Evolutionary conservation across 768 basidiomycete genomes (phyloP).

Genomic region (Ramaria sp.): DNA sequence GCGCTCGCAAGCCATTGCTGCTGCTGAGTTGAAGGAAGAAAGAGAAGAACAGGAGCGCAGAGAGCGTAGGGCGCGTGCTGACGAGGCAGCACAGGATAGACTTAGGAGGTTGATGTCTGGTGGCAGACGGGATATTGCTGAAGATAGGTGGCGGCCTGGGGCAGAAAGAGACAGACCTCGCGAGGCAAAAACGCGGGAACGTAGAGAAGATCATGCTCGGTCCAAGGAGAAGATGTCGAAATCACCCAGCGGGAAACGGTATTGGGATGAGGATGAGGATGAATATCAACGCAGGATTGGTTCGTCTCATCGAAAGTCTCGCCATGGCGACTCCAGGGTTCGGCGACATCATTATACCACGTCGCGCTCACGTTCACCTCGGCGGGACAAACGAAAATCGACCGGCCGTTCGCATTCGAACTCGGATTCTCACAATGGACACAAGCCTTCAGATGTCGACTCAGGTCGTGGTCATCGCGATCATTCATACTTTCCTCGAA

Average conservation of each 20-base stretch:
- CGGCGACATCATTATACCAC: conserved; percentile 12
- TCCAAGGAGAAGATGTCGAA: conserved; percentile 19
- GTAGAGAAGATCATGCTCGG: conserved; percentile 37
- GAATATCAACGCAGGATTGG: conserved; percentile 3
- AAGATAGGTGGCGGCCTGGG: conserved; percentile 17
- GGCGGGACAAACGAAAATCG: not conserved
- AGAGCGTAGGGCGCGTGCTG: conserved; percentile 47
- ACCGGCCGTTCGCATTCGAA: not conserved
- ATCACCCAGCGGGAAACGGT: conserved; percentile 11
- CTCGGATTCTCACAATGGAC: too few species aligned
- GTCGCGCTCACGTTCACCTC: too few species aligned
- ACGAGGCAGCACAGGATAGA: conserved; percentile 68
- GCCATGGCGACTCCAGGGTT: too few species aligned
- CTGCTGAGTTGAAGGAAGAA: conserved; percentile 15
- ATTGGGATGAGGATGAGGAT: too few species aligned
- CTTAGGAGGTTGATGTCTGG: conserved; percentile 31
- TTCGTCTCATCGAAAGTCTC: not conserved
- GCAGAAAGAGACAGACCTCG: too few species aligned
- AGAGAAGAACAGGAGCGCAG: conserved; percentile 14
- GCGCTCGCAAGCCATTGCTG: conserved; percentile 22
- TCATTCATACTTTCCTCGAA: too few species aligned
- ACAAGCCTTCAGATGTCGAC: not conserved
- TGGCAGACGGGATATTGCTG: too few species aligned
- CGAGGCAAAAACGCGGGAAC: too few species aligned
- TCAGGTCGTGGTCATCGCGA: not conserved